Conservation (phyloP, 176 grass and related monocot species). For the Raddia distichophylla region DNA sequence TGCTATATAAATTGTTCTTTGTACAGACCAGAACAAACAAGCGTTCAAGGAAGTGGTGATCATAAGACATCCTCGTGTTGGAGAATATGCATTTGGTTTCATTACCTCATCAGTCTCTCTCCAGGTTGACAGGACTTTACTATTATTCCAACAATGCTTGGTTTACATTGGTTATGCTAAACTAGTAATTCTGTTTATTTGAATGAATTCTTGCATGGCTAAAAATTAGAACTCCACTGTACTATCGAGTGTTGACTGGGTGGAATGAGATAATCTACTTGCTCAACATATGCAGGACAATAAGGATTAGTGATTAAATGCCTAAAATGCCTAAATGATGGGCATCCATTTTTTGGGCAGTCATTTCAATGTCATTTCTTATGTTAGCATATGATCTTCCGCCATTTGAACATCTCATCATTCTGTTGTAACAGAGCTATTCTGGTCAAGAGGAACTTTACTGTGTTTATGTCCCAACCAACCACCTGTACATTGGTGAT, state of each 20-base stretch:
- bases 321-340: not conserved
- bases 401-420: conserved; percentile 3
- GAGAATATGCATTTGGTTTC: conserved; percentile 98
- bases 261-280: not conserved
- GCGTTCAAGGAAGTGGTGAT: conserved; percentile 99
- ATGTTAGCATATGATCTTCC: not conserved
- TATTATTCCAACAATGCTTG: not conserved
- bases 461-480: conserved; percentile 95
- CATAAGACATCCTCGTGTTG: conserved; percentile 91
- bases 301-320: not conserved
- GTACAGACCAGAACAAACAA: conserved; percentile 95
- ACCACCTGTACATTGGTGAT: conserved; percentile 98
- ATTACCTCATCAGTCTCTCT: conserved; percentile 92
- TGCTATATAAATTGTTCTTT: conserved; percentile 31
- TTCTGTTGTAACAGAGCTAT: conserved; percentile 68
- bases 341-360: not conserved
- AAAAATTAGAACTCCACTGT: not conserved
- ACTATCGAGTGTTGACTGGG: not conserved
- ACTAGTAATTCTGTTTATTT: not conserved
- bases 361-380: not conserved
- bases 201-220: not conserved
- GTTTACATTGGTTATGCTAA: not conserved
- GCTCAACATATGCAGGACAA: not conserved
- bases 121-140: conserved; percentile 56
- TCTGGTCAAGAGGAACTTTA: conserved; percentile 90